Evolutionary conservation across 148 eudicot species (phyloP), one percentile per base, ranked within the genome.

Genomic region (Selenicereus undatus): DNA sequence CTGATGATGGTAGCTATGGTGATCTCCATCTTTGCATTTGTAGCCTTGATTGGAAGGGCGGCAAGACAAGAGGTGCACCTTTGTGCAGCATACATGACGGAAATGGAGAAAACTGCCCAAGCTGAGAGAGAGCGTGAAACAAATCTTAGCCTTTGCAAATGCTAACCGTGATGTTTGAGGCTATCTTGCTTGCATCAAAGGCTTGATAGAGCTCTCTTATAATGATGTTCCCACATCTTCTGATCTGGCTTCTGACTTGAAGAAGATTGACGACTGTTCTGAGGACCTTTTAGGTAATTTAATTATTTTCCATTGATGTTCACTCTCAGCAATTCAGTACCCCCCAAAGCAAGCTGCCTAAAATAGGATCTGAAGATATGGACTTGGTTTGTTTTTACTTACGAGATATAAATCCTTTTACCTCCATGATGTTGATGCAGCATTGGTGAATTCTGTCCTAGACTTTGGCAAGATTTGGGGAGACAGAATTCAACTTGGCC

Each of bases 121-220:
- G 91, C 92, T n/a, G n/a, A n/a, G n/a, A n/a, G n/a, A n/a, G n/a
- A n/a, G n/a, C n/a, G n/a, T n/a, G n/a, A n/a, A n/a, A 17, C 92
- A 90, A 81, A 92, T 89, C 83, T 78, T 83, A n/a, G 92, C 97
- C 9, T 90, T 89, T 65, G 93, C 92, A 10, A 87, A 84, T 9
- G 92, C 95, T 24, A 94, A 90, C 88, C 99, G 93, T 76, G 97
- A 95, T 32, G 82, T 93, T 0, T 90, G 98, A 0, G 91, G 90
- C 71, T 86, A 87, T 58, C 78, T 95, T 14, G 93, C 94, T 24
- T 91, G 91, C 26, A 83, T 95, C 58, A 84, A 80, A 36, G 93
- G 97, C 36, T 81, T 87, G 82, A 82, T 90, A 18, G 88, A 90
- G 0, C 75, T 90, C 69, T 86, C 86, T 39, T 80, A 3, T 7